Conservation (phyloP, 768 basidiomycete species). For the Boletus eberwhitei region DNA sequence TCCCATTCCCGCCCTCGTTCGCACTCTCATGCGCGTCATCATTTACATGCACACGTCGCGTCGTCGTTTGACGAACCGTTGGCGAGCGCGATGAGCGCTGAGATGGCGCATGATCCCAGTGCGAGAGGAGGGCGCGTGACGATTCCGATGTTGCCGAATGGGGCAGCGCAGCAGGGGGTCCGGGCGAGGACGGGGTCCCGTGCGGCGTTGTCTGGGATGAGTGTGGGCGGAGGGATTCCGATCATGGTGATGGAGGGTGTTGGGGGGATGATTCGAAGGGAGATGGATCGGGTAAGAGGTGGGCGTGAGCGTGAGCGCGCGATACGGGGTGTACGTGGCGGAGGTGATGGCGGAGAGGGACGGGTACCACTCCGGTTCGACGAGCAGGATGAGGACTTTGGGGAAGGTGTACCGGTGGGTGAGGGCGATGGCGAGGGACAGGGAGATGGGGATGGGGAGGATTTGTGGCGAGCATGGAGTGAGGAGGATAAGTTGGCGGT, state of each 20-base stretch:
- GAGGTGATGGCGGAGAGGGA: neutral
- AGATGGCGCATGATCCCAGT: slow-evolving; percentile 48
- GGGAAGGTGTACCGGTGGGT: slow-evolving; percentile 10
- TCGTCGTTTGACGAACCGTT: slow-evolving; percentile 71
- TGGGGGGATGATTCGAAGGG: slow-evolving; percentile 50
- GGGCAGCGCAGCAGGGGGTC: slow-evolving; percentile 31
- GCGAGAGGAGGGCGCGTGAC: slow-evolving; percentile 32
- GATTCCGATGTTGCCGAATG: slow-evolving; percentile 83
- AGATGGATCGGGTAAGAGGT: slow-evolving; percentile 36
- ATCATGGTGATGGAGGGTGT: slow-evolving; percentile 65
- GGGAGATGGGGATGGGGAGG: slow-evolving; percentile 11
- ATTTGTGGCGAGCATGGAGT: slow-evolving; percentile 24
- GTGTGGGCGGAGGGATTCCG: slow-evolving; percentile 33
- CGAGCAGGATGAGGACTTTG: slow-evolving; percentile 66
- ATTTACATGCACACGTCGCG: slow-evolving; percentile 42
- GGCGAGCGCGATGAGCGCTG: slow-evolving; percentile 65
- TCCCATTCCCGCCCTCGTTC: slow-evolving; percentile 1
- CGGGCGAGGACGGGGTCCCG: slow-evolving; percentile 9
- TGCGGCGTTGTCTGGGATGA: slow-evolving; percentile 16
- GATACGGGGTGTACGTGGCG: neutral
- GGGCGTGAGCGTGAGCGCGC: neutral
- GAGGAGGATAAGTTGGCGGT: slow-evolving; percentile 31
- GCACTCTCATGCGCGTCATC: slow-evolving; percentile 7
- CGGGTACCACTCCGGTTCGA: slow-evolving; percentile 52
- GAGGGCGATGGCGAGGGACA: neutral